A percentile compares a stretch with the other conserved stretches of the same genome.
These are phyloP conservation scores for Helenozyma baotianmanensis DNA, from an alignment of 805 yeast genomes.

Conservation along the genomic window DNA sequence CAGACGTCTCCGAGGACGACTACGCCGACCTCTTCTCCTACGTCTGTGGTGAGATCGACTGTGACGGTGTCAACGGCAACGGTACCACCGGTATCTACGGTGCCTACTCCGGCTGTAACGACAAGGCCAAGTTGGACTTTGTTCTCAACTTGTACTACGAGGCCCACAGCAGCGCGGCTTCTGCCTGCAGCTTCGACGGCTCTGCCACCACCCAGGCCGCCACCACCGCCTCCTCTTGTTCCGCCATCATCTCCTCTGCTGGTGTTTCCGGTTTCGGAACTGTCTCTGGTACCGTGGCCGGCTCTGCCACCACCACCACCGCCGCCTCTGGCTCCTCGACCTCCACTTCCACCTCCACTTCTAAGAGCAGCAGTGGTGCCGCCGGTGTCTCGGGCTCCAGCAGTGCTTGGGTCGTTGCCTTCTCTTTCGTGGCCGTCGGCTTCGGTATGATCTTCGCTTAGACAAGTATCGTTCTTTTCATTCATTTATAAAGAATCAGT, in stretches of 20 bases:
- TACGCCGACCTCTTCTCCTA: conserved; percentile 31
- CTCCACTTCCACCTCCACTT: conserved; percentile 2
- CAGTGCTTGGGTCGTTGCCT: conserved; percentile 20
- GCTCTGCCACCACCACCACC: conserved; percentile 20
- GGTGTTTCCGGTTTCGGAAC: conserved; percentile 68
- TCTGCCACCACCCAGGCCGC: conserved; percentile 41
- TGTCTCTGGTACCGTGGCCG: conserved; percentile 23
- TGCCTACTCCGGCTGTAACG: conserved; percentile 36
- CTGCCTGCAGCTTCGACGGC: conserved; percentile 66
- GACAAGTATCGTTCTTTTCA: not conserved
- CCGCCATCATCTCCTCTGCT: conserved; percentile 56
- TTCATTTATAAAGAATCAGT: not conserved
- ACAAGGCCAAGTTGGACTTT: conserved; percentile 34
- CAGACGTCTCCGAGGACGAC: conserved; percentile 24
- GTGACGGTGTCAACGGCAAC: conserved; percentile 34
- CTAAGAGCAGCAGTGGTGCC: conserved; percentile 19
- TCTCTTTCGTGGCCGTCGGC: conserved; percentile 23
- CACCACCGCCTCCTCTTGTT: conserved; percentile 50
- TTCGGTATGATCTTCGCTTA: conserved; percentile 22
- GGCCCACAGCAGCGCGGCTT: conserved; percentile 34
- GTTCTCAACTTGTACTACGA: conserved; percentile 37
- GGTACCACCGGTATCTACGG: conserved; percentile 40
- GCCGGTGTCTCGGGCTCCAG: conserved; percentile 15
- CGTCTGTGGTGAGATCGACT: conserved; percentile 32
- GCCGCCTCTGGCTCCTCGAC: conserved; percentile 24